Evolutionary conservation across 169 alveolate species (phyloP), one percentile per base, ranked within the genome.

Genomic region (Plasmodium vinckei): DNA sequence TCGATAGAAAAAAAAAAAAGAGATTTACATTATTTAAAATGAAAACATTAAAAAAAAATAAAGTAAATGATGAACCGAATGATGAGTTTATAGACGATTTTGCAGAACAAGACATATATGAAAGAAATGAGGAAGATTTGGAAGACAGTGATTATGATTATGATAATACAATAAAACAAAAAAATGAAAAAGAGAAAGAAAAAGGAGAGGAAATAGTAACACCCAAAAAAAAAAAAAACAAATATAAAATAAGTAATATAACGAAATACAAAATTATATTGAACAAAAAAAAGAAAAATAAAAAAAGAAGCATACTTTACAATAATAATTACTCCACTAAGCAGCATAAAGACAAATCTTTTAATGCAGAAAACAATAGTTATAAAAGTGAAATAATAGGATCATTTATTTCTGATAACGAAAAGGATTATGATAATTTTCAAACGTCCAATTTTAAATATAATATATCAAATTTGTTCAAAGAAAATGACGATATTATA

Each of bases 11-110:
- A 77, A 77, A 21, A 49, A 77, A 63, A 23, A 77, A 56, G 23
- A 51, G 6, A 54, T 77, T 77, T 63, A 10, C 69, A 64, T 77
- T 77, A 77, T 77, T 77, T 39, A 64, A 77, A 39, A 77, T 25
- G 49, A 42, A 13, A 21, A 21, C 9, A 47, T 25, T 63, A 64
- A 27, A 57, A 15, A 44, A 46, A 33, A 73, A 73, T 17, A 42
- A 42, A 15, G 6, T 25, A 17, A 56, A 44, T 39, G 64, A 42
- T 9, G 13, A 57, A 46, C 72, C 39, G 1, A 72, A 59, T 0
- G 73, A 59, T 15, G 87, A 60, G 9, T 61, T 39, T 17, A 59
- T 44, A 17, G 87, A 77, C n/a, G 59, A 77, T 25, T 9, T 64
- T 6, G 63, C 3, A n/a, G 65, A 57, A 9, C 65, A 57, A 23